Percentiles rank a stretch among this genome's conserved stretches.
phyloP scores from a whole-genome alignment of 2,329 filamentous ascomycete species.

The Xylaria sp. region DNA sequence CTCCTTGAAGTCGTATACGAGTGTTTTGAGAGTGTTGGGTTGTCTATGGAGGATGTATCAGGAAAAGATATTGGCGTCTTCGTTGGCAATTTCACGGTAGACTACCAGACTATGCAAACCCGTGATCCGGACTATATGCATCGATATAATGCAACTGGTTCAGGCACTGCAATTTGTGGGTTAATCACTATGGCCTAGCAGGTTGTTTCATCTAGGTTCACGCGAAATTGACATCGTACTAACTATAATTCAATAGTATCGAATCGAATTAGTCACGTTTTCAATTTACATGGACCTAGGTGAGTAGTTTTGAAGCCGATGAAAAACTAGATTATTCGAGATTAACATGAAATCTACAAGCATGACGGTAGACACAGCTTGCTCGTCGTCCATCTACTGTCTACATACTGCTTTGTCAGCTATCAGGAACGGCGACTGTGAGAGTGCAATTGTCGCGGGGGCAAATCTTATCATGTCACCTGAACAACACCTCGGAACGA shows the following conservation, averaged over 20 bases:
- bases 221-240: too few species aligned
- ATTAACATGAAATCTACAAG: constrained; percentile 31
- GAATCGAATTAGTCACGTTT: constrained; percentile 47
- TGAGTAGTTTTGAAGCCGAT: constrained; percentile 11
- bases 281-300: constrained; percentile 52
- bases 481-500: constrained; percentile 37
- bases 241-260: constrained; percentile 16
- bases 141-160: constrained; percentile 47
- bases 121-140: constrained; percentile 43
- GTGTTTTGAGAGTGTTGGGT: constrained; percentile 39
- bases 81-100: constrained; percentile 47
- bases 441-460: constrained; percentile 43
- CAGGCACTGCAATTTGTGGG: constrained; percentile 37
- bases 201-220: too few species aligned
- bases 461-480: constrained; percentile 43
- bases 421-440: constrained; percentile 39
- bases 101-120: constrained; percentile 38
- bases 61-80: constrained; percentile 40
- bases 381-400: constrained; percentile 49
- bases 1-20: constrained; percentile 54
- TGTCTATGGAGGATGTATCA: constrained; percentile 28
- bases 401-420: constrained; percentile 41
- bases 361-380: constrained; percentile 52
- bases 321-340: too few species aligned
- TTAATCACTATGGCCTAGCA: neutral